A percentile compares a stretch with the other conserved stretches of the same genome.
Conservation (phyloP, 2,329 filamentous ascomycete species). For the Fusarium ambrosium region DNA sequence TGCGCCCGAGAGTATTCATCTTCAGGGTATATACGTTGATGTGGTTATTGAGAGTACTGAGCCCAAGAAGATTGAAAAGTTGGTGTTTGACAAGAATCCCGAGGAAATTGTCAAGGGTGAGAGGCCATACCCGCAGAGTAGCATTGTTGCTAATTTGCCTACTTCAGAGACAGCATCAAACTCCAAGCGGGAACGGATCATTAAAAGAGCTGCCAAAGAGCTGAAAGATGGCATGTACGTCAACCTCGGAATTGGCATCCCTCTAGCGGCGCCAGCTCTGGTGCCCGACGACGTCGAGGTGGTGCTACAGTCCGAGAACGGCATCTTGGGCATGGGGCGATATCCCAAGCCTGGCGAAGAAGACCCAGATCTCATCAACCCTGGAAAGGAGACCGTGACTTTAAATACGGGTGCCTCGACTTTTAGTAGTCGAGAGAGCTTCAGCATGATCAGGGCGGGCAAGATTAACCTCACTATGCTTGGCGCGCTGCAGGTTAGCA, state of each 20-base stretch:
- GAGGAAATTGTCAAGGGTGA: conserved; percentile 43
- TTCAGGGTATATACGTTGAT: conserved; percentile 91
- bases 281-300: conserved; percentile 82
- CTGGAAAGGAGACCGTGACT: conserved; percentile 91
- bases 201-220: conserved; percentile 84
- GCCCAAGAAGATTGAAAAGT: conserved; percentile 86
- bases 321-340: conserved; percentile 78
- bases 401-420: conserved; percentile 80
- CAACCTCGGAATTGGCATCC: conserved; percentile 92
- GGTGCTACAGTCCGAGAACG: conserved; percentile 83
- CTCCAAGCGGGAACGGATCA: conserved; percentile 58
- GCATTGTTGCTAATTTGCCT: accelerated
- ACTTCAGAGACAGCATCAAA: background rate
- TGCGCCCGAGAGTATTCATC: conserved; percentile 82
- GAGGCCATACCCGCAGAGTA: background rate
- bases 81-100: conserved; percentile 78
- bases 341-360: conserved; percentile 80
- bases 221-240: conserved; percentile 95
- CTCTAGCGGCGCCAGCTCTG: conserved; percentile 86
- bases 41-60: conserved; percentile 83
- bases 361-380: conserved; percentile 90
- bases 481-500: conserved; percentile 88
- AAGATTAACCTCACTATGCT: conserved; percentile 87
- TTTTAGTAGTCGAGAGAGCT: conserved; percentile 88
- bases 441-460: conserved; percentile 89